These are phyloP conservation scores for Daldinia sp. DNA, from an alignment of 2,329 filamentous ascomycete genomes.

Conservation along the genomic window DNA sequence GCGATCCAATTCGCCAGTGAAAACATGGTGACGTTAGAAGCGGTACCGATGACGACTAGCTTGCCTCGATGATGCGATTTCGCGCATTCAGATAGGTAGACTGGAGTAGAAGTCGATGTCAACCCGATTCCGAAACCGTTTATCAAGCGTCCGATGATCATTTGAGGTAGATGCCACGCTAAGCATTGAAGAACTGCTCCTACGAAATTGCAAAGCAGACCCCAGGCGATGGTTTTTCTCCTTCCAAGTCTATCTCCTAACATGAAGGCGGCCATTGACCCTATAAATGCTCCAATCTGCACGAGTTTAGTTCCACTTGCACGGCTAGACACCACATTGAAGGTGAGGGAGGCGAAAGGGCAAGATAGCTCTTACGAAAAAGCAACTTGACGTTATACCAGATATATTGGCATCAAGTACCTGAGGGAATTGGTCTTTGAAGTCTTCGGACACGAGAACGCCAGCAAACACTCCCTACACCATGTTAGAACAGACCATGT, in stretches of 20 bases:
- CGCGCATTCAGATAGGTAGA: conserved; percentile 49
- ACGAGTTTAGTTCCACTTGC: neutral
- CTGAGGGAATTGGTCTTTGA: conserved; percentile 55
- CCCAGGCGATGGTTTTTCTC: conserved; percentile 72
- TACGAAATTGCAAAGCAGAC: conserved; percentile 70
- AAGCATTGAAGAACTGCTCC: conserved; percentile 69
- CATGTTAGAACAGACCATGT: neutral
- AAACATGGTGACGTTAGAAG: conserved; percentile 54
- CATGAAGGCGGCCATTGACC: conserved; percentile 73
- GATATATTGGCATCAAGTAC: conserved; percentile 56
- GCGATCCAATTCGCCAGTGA: conserved; percentile 63
- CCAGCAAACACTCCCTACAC: conserved; percentile 58
- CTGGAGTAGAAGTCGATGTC: conserved; percentile 50
- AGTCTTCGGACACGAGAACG: conserved; percentile 57
- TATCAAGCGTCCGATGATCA: conserved; percentile 47
- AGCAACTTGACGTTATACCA: conserved; percentile 59
- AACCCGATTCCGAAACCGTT: conserved; percentile 51
- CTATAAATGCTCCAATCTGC: conserved; percentile 73
- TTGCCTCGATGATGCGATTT: conserved; percentile 47
- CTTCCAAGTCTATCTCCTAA: conserved; percentile 74
- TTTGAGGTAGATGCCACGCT: conserved; percentile 47
- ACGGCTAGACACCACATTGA: too few species aligned
- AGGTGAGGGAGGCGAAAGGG: neutral
- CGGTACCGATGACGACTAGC: conserved; percentile 47
- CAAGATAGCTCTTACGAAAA: conserved; percentile 53